phyloP scores from a whole-genome alignment of 2,329 filamentous ascomycete genomes.

The Lachnellula arida region DNA sequence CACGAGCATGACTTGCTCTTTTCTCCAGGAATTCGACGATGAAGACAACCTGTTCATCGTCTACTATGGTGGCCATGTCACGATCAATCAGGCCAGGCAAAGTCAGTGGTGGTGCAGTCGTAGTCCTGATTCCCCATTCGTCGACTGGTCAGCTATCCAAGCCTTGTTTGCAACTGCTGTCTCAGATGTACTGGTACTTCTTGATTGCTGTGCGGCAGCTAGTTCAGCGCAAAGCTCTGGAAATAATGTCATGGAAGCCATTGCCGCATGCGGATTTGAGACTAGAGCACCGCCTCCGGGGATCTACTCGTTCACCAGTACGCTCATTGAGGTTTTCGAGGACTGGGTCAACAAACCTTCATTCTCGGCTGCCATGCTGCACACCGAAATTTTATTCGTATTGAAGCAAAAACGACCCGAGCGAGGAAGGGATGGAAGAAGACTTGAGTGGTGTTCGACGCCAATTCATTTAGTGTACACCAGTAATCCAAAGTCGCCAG shows the following conservation, averaged over 20 bases:
- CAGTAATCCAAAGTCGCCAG: conserved; percentile 52
- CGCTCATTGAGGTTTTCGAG: conserved; percentile 53
- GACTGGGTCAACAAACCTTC: conserved; percentile 48
- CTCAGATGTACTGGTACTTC: conserved; percentile 14
- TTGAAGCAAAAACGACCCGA: conserved; percentile 54
- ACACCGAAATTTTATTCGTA: conserved; percentile 55
- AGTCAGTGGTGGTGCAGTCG: conserved; percentile 13
- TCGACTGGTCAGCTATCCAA: conserved; percentile 55
- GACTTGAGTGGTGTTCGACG: conserved; percentile 53
- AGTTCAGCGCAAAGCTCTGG: conserved; percentile 55
- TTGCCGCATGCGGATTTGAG: conserved; percentile 59
- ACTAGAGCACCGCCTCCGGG: conserved; percentile 56
- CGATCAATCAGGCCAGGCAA: conserved; percentile 45
- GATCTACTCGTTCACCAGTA: conserved; percentile 55
- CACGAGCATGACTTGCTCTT: conserved; percentile 47
- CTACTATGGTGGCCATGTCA: conserved; percentile 57
- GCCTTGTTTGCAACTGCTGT: conserved; percentile 10
- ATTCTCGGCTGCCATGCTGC: conserved; percentile 57
- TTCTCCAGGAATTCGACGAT: conserved; percentile 53
- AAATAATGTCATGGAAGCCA: conserved; percentile 56
- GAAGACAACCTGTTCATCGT: conserved; percentile 52
- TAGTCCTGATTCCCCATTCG: conserved; percentile 3
- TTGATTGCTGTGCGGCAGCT: conserved; percentile 38
- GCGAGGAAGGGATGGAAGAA: conserved; percentile 51
- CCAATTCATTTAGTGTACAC: conserved; percentile 62